Conservation (phyloP, 495 filamentous ascomycete genomes). For the Letharia columbiana region DNA sequence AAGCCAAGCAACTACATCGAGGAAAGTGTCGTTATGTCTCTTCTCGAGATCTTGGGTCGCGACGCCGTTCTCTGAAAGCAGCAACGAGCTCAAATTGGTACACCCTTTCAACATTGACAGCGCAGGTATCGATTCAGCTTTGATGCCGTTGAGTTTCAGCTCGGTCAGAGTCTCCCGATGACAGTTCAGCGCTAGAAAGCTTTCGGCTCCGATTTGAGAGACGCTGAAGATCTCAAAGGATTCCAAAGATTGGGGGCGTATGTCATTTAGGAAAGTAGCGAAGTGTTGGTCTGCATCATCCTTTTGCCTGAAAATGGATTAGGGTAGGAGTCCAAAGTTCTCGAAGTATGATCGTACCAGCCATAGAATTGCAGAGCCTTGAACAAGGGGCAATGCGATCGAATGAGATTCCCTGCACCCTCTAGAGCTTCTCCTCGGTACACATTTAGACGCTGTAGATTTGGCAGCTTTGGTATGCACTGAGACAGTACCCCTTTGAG, state of each 20-base stretch:
- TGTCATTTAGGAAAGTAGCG: constrained; percentile 47
- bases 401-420: constrained; percentile 44
- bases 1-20: constrained; percentile 45
- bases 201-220: constrained; percentile 43
- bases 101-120: constrained; percentile 44
- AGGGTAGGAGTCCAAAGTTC: not conserved
- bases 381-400: constrained; percentile 51
- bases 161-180: constrained; percentile 50
- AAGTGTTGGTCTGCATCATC: constrained; percentile 44
- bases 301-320: constrained; percentile 23
- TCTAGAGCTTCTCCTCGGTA: constrained; percentile 50
- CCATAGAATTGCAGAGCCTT: constrained; percentile 48
- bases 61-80: constrained; percentile 39
- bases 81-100: constrained; percentile 43
- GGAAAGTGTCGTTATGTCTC: constrained; percentile 40
- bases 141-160: constrained; percentile 46
- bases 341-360: constrained; percentile 32
- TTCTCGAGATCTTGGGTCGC: constrained; percentile 34
- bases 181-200: constrained; percentile 48
- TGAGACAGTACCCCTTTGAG: constrained; percentile 27
- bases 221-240: constrained; percentile 50
- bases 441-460: constrained; percentile 44
- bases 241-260: constrained; percentile 50
- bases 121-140: constrained; percentile 37
- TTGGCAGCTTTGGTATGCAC: constrained; percentile 40